Evolutionary conservation across 1,284 basidiomycete genomes (phyloP), one percentile per base, ranked within the genome.

Genomic region (Fistulinella cinereoalba): DNA sequence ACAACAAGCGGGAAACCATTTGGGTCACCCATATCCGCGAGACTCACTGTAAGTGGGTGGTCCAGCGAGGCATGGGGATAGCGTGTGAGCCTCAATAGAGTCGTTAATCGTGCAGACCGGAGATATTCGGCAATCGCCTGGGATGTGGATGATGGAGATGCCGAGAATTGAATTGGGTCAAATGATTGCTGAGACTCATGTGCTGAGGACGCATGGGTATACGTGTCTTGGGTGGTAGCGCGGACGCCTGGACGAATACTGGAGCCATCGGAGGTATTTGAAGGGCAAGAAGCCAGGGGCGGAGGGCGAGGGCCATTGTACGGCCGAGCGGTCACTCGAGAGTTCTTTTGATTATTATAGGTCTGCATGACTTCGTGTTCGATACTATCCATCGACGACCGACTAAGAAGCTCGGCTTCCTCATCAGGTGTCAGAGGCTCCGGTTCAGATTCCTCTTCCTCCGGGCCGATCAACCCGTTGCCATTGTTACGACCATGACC

Each of bases 11-110:
- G 93, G 60, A 83, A 82, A 1, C 96, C 96, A 18, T 76, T 79
- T 1, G 85, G 76, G 49, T 78, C 80, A 1, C 96, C 96, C 41
- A 98, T 77, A 62, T 98, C 95, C 3, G 95, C 93, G 15, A 96
- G 74, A 49, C 95, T 97, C 43, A 98, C 89, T n/a, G 81, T 85
- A 53, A 94, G 74, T 39, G 73, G 87, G 56, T 77, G 76, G 50
- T 84, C 83, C 51, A 74, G 70, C 12, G 86, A 86, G 21, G 86
- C 82, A 56, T 93, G 87, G 5, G 89, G 89, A 2, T 83, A 80
- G 15, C 88, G 78, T 11, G 83, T 86, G 33, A 97, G 80, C 49
- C 75, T 85, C 36, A 97, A 65, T 34, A 95, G 70, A 0, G 86
- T 88, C 1, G 93, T 99, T 47, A 98, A 74, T 41, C 88, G 79